Conservation (phyloP, 2,329 filamentous ascomycete species). For the Diplocarpon rosae region DNA sequence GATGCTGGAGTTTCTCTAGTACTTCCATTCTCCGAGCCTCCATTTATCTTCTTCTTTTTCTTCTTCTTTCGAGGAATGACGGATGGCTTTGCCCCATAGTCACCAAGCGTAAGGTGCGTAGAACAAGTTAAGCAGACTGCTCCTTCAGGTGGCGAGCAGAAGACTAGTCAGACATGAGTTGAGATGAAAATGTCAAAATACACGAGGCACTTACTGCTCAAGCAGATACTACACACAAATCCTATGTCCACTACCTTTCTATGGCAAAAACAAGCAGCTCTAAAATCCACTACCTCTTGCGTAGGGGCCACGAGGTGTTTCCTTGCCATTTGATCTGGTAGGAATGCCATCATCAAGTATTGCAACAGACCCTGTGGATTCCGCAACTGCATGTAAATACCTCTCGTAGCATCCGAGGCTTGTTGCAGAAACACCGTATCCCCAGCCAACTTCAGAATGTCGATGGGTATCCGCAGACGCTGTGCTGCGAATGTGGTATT, state of each 20-base stretch:
- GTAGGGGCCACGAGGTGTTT: slow-evolving; percentile 65
- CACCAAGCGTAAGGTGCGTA: slow-evolving; percentile 63
- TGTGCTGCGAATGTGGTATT: slow-evolving; percentile 95
- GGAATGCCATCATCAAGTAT: slow-evolving; percentile 88
- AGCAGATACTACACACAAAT: slow-evolving; percentile 91
- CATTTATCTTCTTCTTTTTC: slow-evolving; percentile 59
- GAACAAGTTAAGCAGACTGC: slow-evolving; percentile 75
- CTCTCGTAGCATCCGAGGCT: slow-evolving; percentile 63
- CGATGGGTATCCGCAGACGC: slow-evolving; percentile 76
- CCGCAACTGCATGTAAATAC: slow-evolving; percentile 53
- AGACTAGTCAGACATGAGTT: slow-evolving; percentile 36
- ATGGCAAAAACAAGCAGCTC: slow-evolving; percentile 98
- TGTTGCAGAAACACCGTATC: slow-evolving; percentile 91
- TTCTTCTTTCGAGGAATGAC: slow-evolving; percentile 62
- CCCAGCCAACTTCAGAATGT: slow-evolving; percentile 77
- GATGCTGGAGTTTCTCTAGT: slow-evolving; percentile 48
- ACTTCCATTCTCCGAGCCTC: slow-evolving; percentile 45
- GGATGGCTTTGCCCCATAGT: slow-evolving; percentile 66
- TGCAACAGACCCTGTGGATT: slow-evolving; percentile 67
- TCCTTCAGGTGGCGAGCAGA: slow-evolving; percentile 56
- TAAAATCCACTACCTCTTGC: slow-evolving; percentile 83
- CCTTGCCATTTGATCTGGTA: slow-evolving; percentile 58
- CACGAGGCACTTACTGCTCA: slow-evolving; percentile 52
- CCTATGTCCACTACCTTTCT: slow-evolving; percentile 81
- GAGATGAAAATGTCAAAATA: neutral